A percentile compares a stretch with the other conserved stretches of the same genome.
Evolutionary conservation across 768 basidiomycete genomes (phyloP).

Genomic region (Hygrocybe coccinea): DNA sequence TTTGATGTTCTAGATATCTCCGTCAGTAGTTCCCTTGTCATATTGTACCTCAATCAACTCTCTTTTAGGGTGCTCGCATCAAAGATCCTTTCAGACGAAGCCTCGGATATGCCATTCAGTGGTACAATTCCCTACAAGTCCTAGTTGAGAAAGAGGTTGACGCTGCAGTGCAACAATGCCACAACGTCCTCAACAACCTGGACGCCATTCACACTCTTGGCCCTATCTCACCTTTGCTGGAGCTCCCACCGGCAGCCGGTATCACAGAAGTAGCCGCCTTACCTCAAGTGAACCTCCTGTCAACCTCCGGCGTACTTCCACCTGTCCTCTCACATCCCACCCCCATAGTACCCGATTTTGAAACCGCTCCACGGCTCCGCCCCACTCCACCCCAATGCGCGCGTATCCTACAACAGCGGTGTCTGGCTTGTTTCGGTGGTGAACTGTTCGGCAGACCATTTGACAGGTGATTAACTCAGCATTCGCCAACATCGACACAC

Average conservation of each 20-base stretch:
- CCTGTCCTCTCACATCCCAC: slow-evolving; percentile 1
- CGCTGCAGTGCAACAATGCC: slow-evolving; percentile 2
- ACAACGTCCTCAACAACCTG: background rate
- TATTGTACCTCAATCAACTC: background rate
- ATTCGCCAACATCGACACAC: slow-evolving; percentile 18
- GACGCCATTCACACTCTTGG: background rate
- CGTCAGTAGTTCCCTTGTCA: slow-evolving; percentile 10
- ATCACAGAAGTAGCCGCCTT: too few species aligned
- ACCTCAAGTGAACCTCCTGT: too few species aligned
- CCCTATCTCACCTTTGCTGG: background rate
- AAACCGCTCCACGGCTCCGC: too few species aligned
- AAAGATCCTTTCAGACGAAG: slow-evolving; percentile 29
- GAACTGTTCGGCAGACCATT: background rate
- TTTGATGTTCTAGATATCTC: slow-evolving; percentile 14
- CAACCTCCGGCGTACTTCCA: background rate
- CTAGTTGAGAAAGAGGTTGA: slow-evolving; percentile 16
- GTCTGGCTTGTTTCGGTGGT: slow-evolving; percentile 8
- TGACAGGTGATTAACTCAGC: background rate
- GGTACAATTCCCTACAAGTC: slow-evolving; percentile 22
- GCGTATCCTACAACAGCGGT: background rate
- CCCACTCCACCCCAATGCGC: slow-evolving; percentile 8
- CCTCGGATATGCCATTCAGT: slow-evolving; percentile 23
- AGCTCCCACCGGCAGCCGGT: too few species aligned
- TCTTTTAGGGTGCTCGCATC: slow-evolving; percentile 18
- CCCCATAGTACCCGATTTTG: too few species aligned